These are phyloP conservation scores for Hortaea sp. DNA, from an alignment of 2,329 filamentous ascomycete genomes.

Conservation along the genomic window DNA sequence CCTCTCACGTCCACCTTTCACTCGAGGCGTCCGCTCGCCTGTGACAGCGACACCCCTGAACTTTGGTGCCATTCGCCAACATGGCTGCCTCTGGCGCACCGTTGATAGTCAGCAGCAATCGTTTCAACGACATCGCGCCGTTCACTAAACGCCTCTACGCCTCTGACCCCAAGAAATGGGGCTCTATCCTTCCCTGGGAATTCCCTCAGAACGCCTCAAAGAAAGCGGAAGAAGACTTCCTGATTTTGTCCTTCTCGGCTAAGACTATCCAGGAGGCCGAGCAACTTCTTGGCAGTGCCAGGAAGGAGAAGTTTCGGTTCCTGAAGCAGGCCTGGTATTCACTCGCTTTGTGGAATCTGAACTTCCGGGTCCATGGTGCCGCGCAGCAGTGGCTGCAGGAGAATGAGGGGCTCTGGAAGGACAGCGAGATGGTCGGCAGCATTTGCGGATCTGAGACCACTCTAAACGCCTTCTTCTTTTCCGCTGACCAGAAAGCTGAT, in stretches of 20 bases:
- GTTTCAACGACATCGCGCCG: constrained; percentile 19
- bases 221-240: constrained; percentile 24
- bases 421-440: constrained; percentile 10
- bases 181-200: constrained; percentile 21
- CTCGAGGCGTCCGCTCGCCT: too few species aligned
- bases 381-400: constrained; percentile 14
- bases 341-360: constrained; percentile 22
- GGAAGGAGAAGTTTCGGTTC: constrained; percentile 19
- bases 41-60: too few species aligned
- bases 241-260: constrained; percentile 16
- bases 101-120: constrained; percentile 22
- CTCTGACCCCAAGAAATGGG: constrained; percentile 16
- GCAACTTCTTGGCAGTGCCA: constrained; percentile 19
- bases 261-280: constrained; percentile 8
- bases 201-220: constrained; percentile 20
- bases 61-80: neutral
- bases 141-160: constrained; percentile 19
- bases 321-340: constrained; percentile 25
- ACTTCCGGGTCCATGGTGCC: constrained; percentile 15
- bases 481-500: constrained; percentile 4
- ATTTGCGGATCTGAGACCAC: constrained; percentile 11
- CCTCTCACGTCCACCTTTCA: neutral
- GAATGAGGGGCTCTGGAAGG: constrained; percentile 12
- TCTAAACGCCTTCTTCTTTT: constrained; percentile 16
- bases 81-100: constrained; percentile 2